A percentile compares a stretch with the other conserved stretches of the same genome.
phyloP scores from a whole-genome alignment of 192 early-diverging fungal genomes.

The Spizellomyces punctatus region DNA sequence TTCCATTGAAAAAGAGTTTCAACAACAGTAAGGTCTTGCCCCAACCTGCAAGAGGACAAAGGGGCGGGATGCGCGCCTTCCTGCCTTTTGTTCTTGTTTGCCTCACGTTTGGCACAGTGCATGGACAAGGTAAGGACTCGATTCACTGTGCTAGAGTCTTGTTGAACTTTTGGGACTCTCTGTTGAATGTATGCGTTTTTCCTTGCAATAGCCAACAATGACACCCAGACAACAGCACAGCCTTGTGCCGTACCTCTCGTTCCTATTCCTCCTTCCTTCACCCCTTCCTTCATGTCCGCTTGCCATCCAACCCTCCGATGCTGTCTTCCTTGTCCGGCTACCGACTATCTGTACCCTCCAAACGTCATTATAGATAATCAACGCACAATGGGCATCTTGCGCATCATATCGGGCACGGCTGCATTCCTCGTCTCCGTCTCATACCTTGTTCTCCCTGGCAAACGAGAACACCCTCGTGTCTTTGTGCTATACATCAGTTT shows the following conservation, averaged over 20 bases:
- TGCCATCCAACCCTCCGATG: conserved; percentile 1
- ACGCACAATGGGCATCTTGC: background rate
- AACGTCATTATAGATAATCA: background rate
- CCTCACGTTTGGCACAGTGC: too few species aligned
- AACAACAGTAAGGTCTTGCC: too few species aligned
- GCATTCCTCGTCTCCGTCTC: conserved; percentile 19
- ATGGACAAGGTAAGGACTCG: too few species aligned
- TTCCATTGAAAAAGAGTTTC: too few species aligned
- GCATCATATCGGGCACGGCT: conserved; percentile 9
- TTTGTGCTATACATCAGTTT: conserved; percentile 17
- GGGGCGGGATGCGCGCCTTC: too few species aligned
- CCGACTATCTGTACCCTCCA: conserved; percentile 21
- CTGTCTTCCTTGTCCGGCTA: conserved; percentile 32
- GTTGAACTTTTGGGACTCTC: too few species aligned
- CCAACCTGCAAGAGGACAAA: too few species aligned
- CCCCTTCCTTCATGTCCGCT: background rate
- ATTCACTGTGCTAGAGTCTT: background rate
- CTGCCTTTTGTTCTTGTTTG: too few species aligned
- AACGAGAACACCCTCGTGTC: conserved; percentile 22
- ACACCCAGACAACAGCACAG: too few species aligned
- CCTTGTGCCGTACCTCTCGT: conserved; percentile 6
- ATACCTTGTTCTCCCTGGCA: conserved; percentile 14
- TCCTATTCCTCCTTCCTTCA: background rate
- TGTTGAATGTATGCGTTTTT: too few species aligned
- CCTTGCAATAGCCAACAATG: too few species aligned